phyloP scores from a whole-genome alignment of 177 flowering plant genomes.

The Telopea speciosissima region DNA sequence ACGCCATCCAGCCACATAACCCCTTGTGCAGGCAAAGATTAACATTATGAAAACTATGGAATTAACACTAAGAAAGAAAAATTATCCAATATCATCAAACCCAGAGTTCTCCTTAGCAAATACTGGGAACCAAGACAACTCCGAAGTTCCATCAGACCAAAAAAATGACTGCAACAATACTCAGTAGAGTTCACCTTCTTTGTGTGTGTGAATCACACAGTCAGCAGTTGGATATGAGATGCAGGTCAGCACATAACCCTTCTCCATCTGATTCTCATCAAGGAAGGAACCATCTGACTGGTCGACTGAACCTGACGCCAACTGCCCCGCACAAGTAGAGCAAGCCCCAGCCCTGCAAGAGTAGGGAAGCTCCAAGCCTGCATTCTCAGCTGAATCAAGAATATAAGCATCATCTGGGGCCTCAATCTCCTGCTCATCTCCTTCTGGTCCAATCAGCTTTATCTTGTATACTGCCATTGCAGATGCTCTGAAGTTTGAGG shows the following conservation, averaged over 20 bases:
- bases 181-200: constrained; percentile 32
- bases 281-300: constrained; percentile 36
- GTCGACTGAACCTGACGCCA: constrained; percentile 24
- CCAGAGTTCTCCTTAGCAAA: neutral
- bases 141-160: neutral
- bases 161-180: neutral
- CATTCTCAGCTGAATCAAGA: constrained; percentile 33
- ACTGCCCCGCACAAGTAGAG: constrained; percentile 33
- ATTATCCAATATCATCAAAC: neutral
- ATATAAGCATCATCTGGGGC: constrained; percentile 35
- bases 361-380: constrained; percentile 33
- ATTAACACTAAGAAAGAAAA: neutral
- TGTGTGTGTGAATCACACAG: constrained; percentile 36
- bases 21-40: too few relatives aligned
- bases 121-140: neutral
- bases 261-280: constrained; percentile 24
- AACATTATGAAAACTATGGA: too few relatives aligned
- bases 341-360: constrained; percentile 36
- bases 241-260: constrained; percentile 33
- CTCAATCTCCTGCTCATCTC: constrained; percentile 25
- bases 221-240: constrained; percentile 26
- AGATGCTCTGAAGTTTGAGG: constrained; percentile 17
- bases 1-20: too few relatives aligned
- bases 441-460: constrained; percentile 30
- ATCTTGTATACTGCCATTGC: constrained; percentile 32